Conservation (phyloP, 371 early-diverging fungal genomes). For the Mucor sp. region DNA sequence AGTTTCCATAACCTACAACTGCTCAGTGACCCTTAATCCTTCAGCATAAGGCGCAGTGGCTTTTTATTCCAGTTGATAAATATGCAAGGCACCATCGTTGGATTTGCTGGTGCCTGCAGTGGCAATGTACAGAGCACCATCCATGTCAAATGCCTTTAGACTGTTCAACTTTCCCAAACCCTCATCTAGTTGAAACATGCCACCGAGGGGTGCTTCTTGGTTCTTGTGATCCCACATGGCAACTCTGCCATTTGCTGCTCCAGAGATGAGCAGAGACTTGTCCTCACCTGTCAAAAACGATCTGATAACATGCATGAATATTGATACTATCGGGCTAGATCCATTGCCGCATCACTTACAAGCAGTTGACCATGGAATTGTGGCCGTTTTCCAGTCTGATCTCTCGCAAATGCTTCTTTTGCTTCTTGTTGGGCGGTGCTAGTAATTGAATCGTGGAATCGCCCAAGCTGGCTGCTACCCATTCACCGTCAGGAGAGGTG, state of each 20-base stretch:
- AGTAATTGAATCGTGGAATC: conserved; percentile 39
- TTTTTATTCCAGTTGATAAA: conserved; percentile 23
- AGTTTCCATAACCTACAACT: background rate
- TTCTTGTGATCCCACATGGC: conserved; percentile 19
- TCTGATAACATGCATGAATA: background rate
- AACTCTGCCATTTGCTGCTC: conserved; percentile 26
- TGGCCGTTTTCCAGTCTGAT: conserved; percentile 36
- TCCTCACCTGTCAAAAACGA: conserved; percentile 15
- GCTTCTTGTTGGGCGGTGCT: conserved; percentile 21
- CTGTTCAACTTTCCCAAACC: conserved; percentile 21
- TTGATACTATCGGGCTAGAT: background rate
- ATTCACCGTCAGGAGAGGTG: conserved; percentile 30
- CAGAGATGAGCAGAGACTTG: conserved; percentile 17
- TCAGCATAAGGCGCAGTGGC: background rate
- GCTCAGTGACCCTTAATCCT: background rate
- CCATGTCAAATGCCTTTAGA: conserved; percentile 5
- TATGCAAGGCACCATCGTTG: conserved; percentile 20
- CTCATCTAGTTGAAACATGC: conserved; percentile 12
- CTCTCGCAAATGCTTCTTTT: conserved; percentile 11
- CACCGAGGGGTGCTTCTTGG: background rate
- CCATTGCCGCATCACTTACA: conserved; percentile 26
- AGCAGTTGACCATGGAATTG: conserved; percentile 37
- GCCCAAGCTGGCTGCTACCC: conserved; percentile 48
- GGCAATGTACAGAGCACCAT: conserved; percentile 2
- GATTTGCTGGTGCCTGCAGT: conserved; percentile 22